Conservation (phyloP, 352 stramenopile genomes). For the Globisporangium ultimum region DNA sequence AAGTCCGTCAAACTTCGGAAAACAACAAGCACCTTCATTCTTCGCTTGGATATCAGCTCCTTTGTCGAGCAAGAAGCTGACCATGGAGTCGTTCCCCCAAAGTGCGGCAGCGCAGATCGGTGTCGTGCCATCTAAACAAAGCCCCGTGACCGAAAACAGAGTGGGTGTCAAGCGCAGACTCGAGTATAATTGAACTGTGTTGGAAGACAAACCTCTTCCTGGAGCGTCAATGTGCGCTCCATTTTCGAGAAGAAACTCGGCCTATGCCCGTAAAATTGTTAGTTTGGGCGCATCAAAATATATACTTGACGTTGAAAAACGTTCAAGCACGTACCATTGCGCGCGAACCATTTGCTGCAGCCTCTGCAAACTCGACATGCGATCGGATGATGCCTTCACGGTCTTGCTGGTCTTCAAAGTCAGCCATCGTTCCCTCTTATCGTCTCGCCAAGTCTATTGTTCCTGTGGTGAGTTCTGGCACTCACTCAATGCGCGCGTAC, state of each 20-base stretch:
- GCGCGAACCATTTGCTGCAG: slow-evolving; percentile 54
- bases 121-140: slow-evolving; percentile 50
- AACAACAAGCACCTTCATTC: slow-evolving; percentile 43
- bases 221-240: slow-evolving; percentile 44
- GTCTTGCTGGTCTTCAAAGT: slow-evolving; percentile 28
- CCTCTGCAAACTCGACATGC: slow-evolving; percentile 62
- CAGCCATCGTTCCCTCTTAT: slow-evolving; percentile 13
- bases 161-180: neutral
- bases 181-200: neutral
- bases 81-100: slow-evolving; percentile 67
- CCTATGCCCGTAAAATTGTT: slow-evolving; percentile 16
- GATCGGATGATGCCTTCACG: slow-evolving; percentile 50
- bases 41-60: slow-evolving; percentile 41
- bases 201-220: slow-evolving; percentile 32
- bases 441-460: neutral
- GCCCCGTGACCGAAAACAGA: neutral
- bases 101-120: slow-evolving; percentile 54
- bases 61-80: slow-evolving; percentile 53
- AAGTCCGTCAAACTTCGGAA: neutral
- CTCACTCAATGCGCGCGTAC: neutral
- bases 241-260: slow-evolving; percentile 59
- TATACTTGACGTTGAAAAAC: neutral
- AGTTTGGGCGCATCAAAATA: neutral
- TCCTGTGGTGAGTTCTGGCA: neutral
- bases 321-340: slow-evolving; percentile 33